phyloP scores from a whole-genome alignment of 139 green algal genomes.

The Chlorella sp. region DNA sequence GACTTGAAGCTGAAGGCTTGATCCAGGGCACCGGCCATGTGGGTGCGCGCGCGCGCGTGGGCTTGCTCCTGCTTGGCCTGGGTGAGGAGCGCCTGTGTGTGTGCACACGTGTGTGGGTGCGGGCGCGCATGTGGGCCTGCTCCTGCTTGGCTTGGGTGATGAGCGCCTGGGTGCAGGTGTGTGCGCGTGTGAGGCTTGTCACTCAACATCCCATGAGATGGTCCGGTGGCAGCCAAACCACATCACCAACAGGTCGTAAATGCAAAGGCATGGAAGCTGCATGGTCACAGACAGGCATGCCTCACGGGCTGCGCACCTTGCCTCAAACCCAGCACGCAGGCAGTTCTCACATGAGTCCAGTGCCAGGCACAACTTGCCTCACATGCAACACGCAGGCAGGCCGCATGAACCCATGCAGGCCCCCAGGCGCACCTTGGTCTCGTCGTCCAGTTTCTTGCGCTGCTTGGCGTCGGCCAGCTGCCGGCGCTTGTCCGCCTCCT shows the following conservation, averaged over 20 bases:
- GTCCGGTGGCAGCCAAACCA: too few species aligned
- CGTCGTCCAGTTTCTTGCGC: constrained; percentile 1
- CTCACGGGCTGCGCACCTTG: too few species aligned
- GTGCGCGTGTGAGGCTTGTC: neutral
- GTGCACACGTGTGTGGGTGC: neutral
- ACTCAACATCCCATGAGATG: too few species aligned
- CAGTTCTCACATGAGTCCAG: too few species aligned
- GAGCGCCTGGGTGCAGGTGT: neutral
- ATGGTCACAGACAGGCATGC: too few species aligned
- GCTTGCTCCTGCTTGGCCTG: neutral
- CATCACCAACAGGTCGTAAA: too few species aligned
- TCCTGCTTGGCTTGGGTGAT: neutral
- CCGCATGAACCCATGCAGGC: neutral
- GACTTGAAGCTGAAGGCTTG: neutral
- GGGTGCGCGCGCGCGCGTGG: neutral
- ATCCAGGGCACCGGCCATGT: neutral
- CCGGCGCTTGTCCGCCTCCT: neutral
- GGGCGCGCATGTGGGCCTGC: neutral
- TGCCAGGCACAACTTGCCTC: too few species aligned
- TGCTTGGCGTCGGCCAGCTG: neutral
- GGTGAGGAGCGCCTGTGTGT: neutral
- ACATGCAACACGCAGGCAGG: too few species aligned
- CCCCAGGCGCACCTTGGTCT: neutral
- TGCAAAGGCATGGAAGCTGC: too few species aligned
- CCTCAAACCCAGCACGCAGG: too few species aligned